Percentiles rank a stretch among this genome's conserved stretches.
Evolutionary conservation across 2,329 filamentous ascomycete species (phyloP).

Genomic region (Ceratocystis variospora): DNA sequence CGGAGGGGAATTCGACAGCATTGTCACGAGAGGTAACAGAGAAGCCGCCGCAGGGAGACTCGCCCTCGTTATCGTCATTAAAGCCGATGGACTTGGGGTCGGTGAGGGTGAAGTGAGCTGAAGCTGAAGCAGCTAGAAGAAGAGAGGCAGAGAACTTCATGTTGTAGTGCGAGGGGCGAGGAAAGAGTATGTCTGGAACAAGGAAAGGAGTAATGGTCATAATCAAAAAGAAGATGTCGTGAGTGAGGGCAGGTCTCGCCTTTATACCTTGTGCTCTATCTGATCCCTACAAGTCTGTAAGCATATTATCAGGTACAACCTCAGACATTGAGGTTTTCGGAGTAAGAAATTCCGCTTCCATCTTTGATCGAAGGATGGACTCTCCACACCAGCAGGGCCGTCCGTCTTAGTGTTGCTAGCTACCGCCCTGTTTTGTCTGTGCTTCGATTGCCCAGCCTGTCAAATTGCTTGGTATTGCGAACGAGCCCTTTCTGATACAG

Average conservation of each 20-base stretch:
- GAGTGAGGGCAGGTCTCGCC: background rate
- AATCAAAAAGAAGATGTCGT: background rate
- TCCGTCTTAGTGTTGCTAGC: background rate
- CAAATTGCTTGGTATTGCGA: conserved; percentile 3
- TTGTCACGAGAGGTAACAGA: conserved; percentile 17
- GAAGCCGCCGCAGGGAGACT: conserved; percentile 18
- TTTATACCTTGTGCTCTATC: background rate
- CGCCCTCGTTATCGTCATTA: conserved; percentile 16
- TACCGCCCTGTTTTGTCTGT: background rate
- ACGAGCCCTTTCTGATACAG: background rate
- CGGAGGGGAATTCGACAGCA: conserved; percentile 14
- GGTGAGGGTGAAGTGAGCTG: conserved; percentile 18
- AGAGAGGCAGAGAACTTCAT: conserved; percentile 18
- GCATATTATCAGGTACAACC: conserved; percentile 4
- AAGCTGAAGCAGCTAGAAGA: conserved; percentile 15
- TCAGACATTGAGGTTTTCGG: background rate
- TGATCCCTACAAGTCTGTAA: background rate
- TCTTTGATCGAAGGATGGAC: background rate
- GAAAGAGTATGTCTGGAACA: background rate
- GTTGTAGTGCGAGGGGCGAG: background rate
- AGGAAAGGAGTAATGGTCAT: background rate
- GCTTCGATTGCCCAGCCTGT: background rate
- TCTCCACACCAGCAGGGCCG: background rate
- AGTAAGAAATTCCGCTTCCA: background rate
- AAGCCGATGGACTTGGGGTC: conserved; percentile 18